Conservation (phyloP, 2,329 filamentous ascomycete species). For the Xylogone sp. region DNA sequence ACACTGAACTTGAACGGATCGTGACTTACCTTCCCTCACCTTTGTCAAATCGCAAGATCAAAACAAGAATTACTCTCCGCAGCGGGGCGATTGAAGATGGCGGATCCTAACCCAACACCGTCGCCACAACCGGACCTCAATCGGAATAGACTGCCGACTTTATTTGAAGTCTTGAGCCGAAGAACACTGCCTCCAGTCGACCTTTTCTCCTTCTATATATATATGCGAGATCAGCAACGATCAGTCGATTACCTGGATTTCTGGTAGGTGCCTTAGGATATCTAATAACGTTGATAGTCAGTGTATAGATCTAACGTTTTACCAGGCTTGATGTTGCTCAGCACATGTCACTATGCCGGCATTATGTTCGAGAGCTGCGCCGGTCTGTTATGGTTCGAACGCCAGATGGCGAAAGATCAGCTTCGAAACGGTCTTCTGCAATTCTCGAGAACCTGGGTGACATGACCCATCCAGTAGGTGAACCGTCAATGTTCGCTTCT, state of each 20-base stretch:
- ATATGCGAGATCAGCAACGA: slow-evolving; percentile 97
- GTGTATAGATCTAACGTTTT: slow-evolving; percentile 5
- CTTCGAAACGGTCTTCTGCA: slow-evolving; percentile 78
- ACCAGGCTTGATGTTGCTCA: slow-evolving; percentile 96
- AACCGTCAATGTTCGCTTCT: slow-evolving; percentile 58
- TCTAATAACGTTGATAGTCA: background rate
- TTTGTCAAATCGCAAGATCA: background rate
- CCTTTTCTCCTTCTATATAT: slow-evolving; percentile 98
- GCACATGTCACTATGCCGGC: slow-evolving; percentile 95
- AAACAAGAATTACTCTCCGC: background rate
- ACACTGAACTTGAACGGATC: background rate
- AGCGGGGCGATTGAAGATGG: slow-evolving; percentile 15
- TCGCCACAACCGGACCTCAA: slow-evolving; percentile 55
- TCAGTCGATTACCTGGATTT: slow-evolving; percentile 98
- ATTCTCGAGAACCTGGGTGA: slow-evolving; percentile 73
- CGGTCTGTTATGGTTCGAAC: slow-evolving; percentile 91
- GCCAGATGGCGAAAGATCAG: slow-evolving; percentile 76
- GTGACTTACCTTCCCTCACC: background rate
- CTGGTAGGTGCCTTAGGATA: slow-evolving; percentile 59
- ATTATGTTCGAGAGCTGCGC: slow-evolving; percentile 93
- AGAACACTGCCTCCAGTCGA: slow-evolving; percentile 95
- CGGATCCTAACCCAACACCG: slow-evolving; percentile 32
- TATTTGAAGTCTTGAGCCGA: slow-evolving; percentile 93
- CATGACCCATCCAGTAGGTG: slow-evolving; percentile 54
- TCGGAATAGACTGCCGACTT: slow-evolving; percentile 84